Base-by-base conservation (phyloP, 2,329 filamentous ascomycete species). In the Hymenoscyphus salicellus region DNA sequence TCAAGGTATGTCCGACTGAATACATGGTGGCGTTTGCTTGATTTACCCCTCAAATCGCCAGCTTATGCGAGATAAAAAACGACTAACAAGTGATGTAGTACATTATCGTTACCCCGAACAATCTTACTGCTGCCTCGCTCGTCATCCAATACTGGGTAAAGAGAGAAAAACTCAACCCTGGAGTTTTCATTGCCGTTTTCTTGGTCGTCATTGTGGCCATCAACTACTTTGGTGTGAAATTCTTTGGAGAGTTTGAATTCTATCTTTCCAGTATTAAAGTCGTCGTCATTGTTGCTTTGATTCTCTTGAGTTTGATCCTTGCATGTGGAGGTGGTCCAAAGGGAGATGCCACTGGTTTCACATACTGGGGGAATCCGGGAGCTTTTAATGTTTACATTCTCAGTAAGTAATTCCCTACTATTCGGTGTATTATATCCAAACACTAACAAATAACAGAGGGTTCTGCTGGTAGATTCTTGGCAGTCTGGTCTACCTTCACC, bases 71-170 rank as follows among this genome's bases (percentile, higher is more conserved):
- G 43, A 49, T 23, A 6, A 49, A 49, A 49, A 20, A 23, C 20
- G 46, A 10, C 58, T 60, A 16, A 60, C 7, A 10, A 8, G 23
- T 23, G 17, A 52, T 36, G 11, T 20, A 71, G 78, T 95, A 95
- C 76, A 91, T 95, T 74, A 93, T 96, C 72, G 84, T 90, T 61
- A 92, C 90, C 0, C 91, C 92, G 0, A 95, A 95, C 74, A 91
- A 96, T 75, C 79, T 96, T 38, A 95, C 91, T 1, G 92, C 92
- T 49, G 86, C 85, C 17, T 86, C 90, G 5, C 78, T 96, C 38
- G 89, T 94, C 63, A 89, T 96, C 63, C 87, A 90, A 70, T 93
- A 87, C 72, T 96, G 92, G 92, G 78, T 90, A 7, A 75, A 81
- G 10, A 67, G 81, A 32, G 83, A 90, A 0, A 65, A 80, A 28